Conservation (phyloP, 345 rosid genomes). For the Melaleuca quinquenervia region DNA sequence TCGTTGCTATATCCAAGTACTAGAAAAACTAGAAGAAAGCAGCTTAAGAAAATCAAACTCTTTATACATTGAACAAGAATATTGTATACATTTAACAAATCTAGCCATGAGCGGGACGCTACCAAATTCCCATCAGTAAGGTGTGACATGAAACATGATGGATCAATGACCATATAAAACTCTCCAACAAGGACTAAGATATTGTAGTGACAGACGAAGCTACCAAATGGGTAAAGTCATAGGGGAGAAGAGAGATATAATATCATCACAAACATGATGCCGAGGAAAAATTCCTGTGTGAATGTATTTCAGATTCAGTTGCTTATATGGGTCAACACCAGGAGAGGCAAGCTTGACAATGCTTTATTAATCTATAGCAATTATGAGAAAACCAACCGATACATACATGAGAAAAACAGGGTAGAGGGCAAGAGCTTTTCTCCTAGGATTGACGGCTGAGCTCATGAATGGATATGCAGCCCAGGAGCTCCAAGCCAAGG, state of each 20-base stretch:
- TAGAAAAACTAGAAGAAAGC: neutral
- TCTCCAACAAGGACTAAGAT: neutral
- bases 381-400: conserved; percentile 90
- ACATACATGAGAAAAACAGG: conserved; percentile 97
- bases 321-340: neutral
- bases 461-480: conserved; percentile 97
- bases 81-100: neutral
- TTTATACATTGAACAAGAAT: neutral
- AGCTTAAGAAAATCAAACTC: neutral
- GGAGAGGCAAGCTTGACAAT: neutral
- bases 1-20: neutral
- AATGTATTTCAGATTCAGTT: neutral
- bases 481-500: conserved; percentile 93
- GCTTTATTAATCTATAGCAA: conserved; percentile 52
- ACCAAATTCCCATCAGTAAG: neutral
- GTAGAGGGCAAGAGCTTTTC: conserved; percentile 84
- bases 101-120: neutral
- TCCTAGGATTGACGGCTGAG: conserved; percentile 73
- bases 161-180: neutral
- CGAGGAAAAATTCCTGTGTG: neutral
- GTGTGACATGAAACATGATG: neutral
- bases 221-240: neutral
- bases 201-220: neutral
- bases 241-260: neutral
- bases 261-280: neutral